Evolutionary conservation across 2,329 filamentous ascomycete species (phyloP).

Genomic region (Rhytidhysteron rufulum): DNA sequence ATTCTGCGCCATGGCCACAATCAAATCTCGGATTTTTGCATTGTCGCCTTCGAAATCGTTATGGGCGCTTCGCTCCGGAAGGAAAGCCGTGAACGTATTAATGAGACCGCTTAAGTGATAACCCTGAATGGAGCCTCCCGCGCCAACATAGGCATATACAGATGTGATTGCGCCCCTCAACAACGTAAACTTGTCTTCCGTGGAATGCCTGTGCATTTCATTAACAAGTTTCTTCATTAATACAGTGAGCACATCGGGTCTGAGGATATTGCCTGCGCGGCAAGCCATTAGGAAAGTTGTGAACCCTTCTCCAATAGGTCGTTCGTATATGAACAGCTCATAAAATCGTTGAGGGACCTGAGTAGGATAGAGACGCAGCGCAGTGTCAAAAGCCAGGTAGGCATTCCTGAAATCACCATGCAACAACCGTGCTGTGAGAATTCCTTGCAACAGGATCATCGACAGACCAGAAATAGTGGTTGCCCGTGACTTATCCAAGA

Average conservation of each 20-base stretch:
- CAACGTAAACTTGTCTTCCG: conserved; percentile 18
- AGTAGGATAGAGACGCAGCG: conserved; percentile 44
- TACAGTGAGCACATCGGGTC: conserved; percentile 24
- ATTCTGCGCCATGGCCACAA: conserved; percentile 21
- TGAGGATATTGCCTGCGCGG: conserved; percentile 38
- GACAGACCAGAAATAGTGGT: conserved; percentile 34
- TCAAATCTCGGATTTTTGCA: conserved; percentile 16
- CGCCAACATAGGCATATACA: conserved; percentile 40
- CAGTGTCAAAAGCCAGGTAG: conserved; percentile 49
- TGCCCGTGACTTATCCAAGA: conserved; percentile 38
- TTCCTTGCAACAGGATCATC: conserved; percentile 45
- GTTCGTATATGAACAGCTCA: conserved; percentile 42
- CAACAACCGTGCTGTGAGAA: conserved; percentile 45
- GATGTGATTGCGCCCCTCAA: conserved; percentile 40
- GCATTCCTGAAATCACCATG: conserved; percentile 45
- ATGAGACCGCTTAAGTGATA: conserved; percentile 39
- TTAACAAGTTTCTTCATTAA: conserved; percentile 31
- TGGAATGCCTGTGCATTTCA: conserved; percentile 11
- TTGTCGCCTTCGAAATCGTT: conserved; percentile 16
- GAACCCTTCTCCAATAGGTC: conserved; percentile 46
- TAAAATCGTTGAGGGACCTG: conserved; percentile 41
- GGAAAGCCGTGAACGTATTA: conserved; percentile 25
- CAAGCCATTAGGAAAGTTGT: conserved; percentile 47
- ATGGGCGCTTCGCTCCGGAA: conserved; percentile 15
- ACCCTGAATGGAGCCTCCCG: conserved; percentile 31